These are phyloP conservation scores for Nicotiana paniculata DNA, from an alignment of 257 asterid species.

Conservation along the genomic window DNA sequence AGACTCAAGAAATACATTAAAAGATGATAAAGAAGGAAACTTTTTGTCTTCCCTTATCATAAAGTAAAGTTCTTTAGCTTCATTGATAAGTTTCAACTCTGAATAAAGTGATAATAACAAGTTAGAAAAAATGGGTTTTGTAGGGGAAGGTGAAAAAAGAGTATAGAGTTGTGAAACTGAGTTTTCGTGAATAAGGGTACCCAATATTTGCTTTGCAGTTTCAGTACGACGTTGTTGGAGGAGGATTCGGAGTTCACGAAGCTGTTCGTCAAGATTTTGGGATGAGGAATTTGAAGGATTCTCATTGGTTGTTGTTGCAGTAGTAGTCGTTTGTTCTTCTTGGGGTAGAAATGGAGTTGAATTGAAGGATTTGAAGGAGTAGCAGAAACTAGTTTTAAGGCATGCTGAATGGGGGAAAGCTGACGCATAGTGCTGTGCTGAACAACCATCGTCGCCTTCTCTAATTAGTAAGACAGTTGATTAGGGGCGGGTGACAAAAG, in stretches of 20 bases:
- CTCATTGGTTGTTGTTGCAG: background rate
- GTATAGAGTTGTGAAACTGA: conserved; percentile 46
- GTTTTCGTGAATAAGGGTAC: conserved; percentile 25
- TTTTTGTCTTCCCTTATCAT: conserved; percentile 41
- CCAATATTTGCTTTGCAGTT: conserved; percentile 44
- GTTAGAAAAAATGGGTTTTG: conserved; percentile 33
- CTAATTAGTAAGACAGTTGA: no score
- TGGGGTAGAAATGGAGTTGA: background rate
- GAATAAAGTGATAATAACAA: conserved; percentile 49
- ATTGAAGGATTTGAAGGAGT: background rate
- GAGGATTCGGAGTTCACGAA: conserved; percentile 40
- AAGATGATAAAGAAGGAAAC: conserved; percentile 46
- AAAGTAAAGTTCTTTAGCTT: conserved; percentile 47
- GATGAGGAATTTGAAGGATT: background rate
- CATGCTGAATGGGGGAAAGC: background rate
- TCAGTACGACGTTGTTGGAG: conserved; percentile 49
- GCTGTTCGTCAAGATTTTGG: conserved; percentile 30
- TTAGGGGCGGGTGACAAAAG: no score
- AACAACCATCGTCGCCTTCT: no score
- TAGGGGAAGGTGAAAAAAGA: conserved; percentile 32
- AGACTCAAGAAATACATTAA: conserved; percentile 50
- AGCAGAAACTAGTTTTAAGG: background rate
- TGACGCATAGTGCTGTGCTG: no score
- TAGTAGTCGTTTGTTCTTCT: background rate
- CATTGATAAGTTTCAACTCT: conserved; percentile 42